phyloP scores from a whole-genome alignment of 495 filamentous ascomycete genomes.

The Xeromyces bisporus region DNA sequence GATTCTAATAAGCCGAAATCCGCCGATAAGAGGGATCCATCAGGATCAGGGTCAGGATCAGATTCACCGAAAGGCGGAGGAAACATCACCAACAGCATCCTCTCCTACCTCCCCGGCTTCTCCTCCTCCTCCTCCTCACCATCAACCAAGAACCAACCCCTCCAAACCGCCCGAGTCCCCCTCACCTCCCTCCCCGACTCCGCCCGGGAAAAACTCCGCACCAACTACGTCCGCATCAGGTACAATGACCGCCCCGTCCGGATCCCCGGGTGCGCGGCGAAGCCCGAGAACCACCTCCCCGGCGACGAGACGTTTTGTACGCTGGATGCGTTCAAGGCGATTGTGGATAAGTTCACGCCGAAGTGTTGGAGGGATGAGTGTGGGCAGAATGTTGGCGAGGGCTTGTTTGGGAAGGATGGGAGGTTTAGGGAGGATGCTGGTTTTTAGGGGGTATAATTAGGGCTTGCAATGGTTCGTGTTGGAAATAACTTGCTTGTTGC shows the following conservation, averaged over 20 bases:
- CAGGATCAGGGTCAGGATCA: no score
- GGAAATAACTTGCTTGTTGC: no score
- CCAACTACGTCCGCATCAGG: constrained; percentile 81
- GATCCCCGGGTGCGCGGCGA: constrained; percentile 61
- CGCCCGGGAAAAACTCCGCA: constrained; percentile 34
- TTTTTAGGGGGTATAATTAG: constrained; percentile 17
- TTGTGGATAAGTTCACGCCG: constrained; percentile 82
- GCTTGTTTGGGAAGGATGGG: constrained; percentile 21
- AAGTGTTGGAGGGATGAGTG: constrained; percentile 64
- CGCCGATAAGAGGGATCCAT: constrained; percentile 3
- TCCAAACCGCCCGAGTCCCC: constrained; percentile 19
- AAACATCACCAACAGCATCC: constrained; percentile 12
- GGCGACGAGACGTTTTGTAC: constrained; percentile 90
- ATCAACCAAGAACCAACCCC: constrained; percentile 3
- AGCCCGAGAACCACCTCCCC: constrained; percentile 64
- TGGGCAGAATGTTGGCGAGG: constrained; percentile 40
- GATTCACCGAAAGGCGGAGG: no score
- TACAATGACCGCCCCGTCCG: constrained; percentile 75
- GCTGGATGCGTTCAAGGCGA: constrained; percentile 73
- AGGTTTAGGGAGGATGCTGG: constrained; percentile 18
- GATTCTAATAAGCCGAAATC: constrained; percentile 1
- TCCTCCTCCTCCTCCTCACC: constrained; percentile 7
- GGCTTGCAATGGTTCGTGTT: neutral
- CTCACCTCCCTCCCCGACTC: constrained; percentile 16
- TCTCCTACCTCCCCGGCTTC: constrained; percentile 17